Evolutionary conservation across 768 basidiomycete genomes (phyloP).

Genomic region (Pholiota microspora): DNA sequence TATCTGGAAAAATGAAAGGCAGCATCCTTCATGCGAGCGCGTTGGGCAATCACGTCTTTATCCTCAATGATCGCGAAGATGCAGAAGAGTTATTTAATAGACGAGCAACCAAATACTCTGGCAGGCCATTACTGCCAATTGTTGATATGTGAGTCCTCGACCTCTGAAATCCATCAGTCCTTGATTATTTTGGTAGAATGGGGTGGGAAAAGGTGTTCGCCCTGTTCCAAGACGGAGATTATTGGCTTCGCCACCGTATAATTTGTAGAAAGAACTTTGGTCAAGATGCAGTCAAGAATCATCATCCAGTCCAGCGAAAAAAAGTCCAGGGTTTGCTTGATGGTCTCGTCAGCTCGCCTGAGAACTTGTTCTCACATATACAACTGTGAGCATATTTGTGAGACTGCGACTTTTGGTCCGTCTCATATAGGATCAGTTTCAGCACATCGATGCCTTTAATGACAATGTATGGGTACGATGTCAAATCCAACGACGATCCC

Average conservation of each 20-base stretch:
- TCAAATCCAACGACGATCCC: constrained; percentile 12
- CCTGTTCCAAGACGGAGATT: constrained; percentile 28
- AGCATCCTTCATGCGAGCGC: constrained; percentile 20
- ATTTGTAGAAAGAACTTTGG: constrained; percentile 32
- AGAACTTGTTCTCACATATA: constrained; percentile 13
- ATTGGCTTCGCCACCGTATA: constrained; percentile 34
- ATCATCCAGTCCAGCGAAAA: constrained; percentile 24
- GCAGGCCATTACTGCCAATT: constrained; percentile 31
- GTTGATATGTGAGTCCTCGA: not conserved
- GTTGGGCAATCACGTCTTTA: constrained; percentile 21
- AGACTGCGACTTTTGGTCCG: too few species aligned
- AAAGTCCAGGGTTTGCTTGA: constrained; percentile 29
- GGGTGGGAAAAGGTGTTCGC: constrained; percentile 35
- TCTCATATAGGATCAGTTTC: constrained; percentile 7
- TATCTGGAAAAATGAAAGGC: not conserved
- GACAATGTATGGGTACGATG: constrained; percentile 17
- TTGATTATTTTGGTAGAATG: constrained; percentile 14
- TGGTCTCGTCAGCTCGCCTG: constrained; percentile 20
- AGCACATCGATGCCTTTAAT: constrained; percentile 11
- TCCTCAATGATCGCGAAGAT: constrained; percentile 22
- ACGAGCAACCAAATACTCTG: constrained; percentile 42
- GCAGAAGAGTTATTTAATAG: constrained; percentile 32
- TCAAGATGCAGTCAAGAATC: constrained; percentile 22
- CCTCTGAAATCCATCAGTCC: not conserved
- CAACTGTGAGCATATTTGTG: constrained; percentile 7